A percentile compares a stretch with the other conserved stretches of the same genome.
Conservation (phyloP, 768 basidiomycete species). For the Lentinus tigrinus region DNA sequence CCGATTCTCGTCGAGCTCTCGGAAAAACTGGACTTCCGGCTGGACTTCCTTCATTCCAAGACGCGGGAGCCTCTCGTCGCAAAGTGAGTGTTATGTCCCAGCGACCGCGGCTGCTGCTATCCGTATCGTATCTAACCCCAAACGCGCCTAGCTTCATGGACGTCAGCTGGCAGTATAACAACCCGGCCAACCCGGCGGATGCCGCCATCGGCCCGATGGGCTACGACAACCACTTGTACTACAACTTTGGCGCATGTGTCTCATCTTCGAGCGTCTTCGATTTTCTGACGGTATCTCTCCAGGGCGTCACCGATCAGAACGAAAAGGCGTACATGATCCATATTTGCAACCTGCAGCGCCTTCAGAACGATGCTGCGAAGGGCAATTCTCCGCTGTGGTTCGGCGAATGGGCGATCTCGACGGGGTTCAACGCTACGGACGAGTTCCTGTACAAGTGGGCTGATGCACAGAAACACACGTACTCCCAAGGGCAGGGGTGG, state of each 20-base stretch:
- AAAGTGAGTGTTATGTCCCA: slow-evolving; percentile 31
- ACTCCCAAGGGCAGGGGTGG: slow-evolving; percentile 55
- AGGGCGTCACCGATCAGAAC: slow-evolving; percentile 72
- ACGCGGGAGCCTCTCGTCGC: slow-evolving; percentile 33
- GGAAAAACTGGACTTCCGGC: slow-evolving; percentile 21
- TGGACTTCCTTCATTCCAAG: slow-evolving; percentile 19
- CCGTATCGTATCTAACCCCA: not conserved
- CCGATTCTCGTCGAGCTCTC: slow-evolving; percentile 36
- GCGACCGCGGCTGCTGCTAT: not conserved
- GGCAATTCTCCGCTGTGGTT: slow-evolving; percentile 52
- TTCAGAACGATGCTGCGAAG: slow-evolving; percentile 45
- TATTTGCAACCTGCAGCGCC: slow-evolving; percentile 67
- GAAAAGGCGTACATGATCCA: slow-evolving; percentile 61
- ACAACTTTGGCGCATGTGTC: slow-evolving; percentile 59
- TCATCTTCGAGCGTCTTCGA: not conserved
- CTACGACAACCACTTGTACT: slow-evolving; percentile 83
- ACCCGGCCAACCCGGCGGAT: slow-evolving; percentile 68
- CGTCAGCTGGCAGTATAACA: slow-evolving; percentile 70
- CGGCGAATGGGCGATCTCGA: slow-evolving; percentile 62
- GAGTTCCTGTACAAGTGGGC: slow-evolving; percentile 67
- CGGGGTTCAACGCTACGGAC: slow-evolving; percentile 61
- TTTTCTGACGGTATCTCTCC: not conserved
- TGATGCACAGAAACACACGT: slow-evolving; percentile 70
- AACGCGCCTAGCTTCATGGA: slow-evolving; percentile 68
- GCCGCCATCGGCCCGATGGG: slow-evolving; percentile 67